Evolutionary conservation across 164 flowering plant species (phyloP).

Genomic region (Akebia trifoliata): DNA sequence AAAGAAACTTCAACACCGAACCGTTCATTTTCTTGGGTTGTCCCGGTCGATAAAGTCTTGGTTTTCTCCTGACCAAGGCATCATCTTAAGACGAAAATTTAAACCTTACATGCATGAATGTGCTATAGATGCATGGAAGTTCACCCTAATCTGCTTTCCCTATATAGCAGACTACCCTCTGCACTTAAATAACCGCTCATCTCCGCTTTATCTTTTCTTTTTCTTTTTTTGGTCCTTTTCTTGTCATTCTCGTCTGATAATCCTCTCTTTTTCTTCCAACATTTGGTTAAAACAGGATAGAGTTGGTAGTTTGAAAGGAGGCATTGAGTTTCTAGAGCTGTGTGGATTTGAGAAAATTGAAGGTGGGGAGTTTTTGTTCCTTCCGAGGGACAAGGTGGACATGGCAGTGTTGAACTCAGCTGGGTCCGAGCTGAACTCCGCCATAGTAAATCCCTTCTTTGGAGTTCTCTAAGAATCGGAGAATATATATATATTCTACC

Average conservation of each 20-base stretch:
- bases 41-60: too few species aligned
- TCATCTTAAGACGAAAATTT: too few species aligned
- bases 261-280: neutral
- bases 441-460: constrained; percentile 38
- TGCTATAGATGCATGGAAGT: too few species aligned
- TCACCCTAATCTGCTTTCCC: too few species aligned
- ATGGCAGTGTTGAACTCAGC: constrained; percentile 46
- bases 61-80: too few species aligned
- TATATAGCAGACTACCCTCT: too few species aligned
- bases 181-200: too few species aligned
- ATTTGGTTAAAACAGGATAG: constrained; percentile 46
- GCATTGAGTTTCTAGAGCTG: constrained; percentile 74
- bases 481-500: neutral
- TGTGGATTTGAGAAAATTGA: constrained; percentile 73
- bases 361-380: constrained; percentile 50
- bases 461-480: constrained; percentile 29
- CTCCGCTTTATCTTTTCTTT: too few species aligned
- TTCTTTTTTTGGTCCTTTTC: too few species aligned
- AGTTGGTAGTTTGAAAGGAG: constrained; percentile 70
- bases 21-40: too few species aligned
- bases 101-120: too few species aligned
- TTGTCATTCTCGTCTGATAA: neutral
- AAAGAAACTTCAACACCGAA: too few species aligned
- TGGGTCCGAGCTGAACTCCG: constrained; percentile 38
- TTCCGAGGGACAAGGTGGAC: constrained; percentile 62